Evolutionary conservation across 352 stramenopile species (phyloP), one percentile per base, ranked within the genome.

Genomic region (Pythium dissotocum): DNA sequence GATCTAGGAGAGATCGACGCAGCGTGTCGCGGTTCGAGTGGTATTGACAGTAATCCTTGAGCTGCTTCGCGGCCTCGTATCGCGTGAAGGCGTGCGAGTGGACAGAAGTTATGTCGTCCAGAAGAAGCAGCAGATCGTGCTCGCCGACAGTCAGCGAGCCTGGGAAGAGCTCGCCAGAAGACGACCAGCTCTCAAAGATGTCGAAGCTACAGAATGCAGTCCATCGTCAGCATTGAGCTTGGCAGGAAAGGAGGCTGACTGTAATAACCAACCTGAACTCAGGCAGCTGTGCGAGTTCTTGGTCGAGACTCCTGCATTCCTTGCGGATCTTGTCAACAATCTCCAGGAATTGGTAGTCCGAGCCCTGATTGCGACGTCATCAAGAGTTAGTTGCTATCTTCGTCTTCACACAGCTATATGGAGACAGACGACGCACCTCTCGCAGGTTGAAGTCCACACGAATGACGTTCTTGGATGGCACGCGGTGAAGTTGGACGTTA

Each of bases 41-140:
- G 61, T 82, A 77, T 55, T 85, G 77, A 46, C 85, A 91, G 14
- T 88, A 73, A 52, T 93, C 82, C 71, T 93, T 93, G n/a, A 93
- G 63, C 46, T 76, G 83, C 65, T 90, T 91, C 6, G 80, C 81
- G 18, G 82, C 72, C 64, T 93, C 81, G 46, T 89, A 91, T 16
- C 85, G 83, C 49, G 77, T 88, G 26, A 80, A 80, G 6, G 79
- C 67, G 49, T 78, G 77, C 14, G 62, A 75, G 46, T 86, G 72
- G 33, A 62, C 76, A 51, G 78, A 75, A 6, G 66, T 87, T 53
- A 91, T 81, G 36, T 90, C 85, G 9, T 86, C 67, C 38, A 93
- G 70, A 10, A 91, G 65, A 62, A 83, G 73, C 58, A 82, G 61
- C 33, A 93, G 65, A 56, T 88, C 80, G 54, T 83, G 72, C 10